Percentiles rank a stretch among this genome's conserved stretches.
Conservation (phyloP, 2,329 filamentous ascomycete species). For the Aspergillus transmontanensis region DNA sequence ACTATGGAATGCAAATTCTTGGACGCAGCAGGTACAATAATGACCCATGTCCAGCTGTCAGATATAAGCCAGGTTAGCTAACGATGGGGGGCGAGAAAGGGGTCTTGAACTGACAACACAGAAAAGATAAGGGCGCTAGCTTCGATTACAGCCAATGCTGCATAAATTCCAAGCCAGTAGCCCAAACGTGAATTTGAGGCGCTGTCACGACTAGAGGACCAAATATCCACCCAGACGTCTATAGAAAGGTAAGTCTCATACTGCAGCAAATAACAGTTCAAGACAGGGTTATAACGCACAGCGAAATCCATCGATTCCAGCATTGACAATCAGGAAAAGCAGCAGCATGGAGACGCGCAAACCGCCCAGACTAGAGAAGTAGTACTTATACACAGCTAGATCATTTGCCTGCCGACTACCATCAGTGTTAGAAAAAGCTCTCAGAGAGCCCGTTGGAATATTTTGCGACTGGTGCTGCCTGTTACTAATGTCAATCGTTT, state of each 20-base stretch:
- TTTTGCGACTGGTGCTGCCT: background rate
- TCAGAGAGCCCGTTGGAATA: background rate
- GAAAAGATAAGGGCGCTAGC: conserved; percentile 1
- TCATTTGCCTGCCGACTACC: conserved; percentile 9
- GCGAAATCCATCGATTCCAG: conserved; percentile 11
- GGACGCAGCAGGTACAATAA: conserved; percentile 21
- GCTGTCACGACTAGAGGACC: conserved; percentile 20
- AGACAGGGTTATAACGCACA: background rate
- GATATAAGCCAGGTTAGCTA: background rate
- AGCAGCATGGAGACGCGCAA: conserved; percentile 17
- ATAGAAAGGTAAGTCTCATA: background rate
- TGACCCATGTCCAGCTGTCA: conserved; percentile 16
- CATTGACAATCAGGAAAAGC: conserved; percentile 15
- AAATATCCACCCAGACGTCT: conserved; percentile 21
- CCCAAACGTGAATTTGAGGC: conserved; percentile 9
- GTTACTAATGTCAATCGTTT: background rate
- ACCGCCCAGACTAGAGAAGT: conserved; percentile 25
- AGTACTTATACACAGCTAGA: conserved; percentile 24
- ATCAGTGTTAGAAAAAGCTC: background rate
- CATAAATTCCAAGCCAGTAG: conserved; percentile 24
- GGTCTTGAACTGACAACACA: background rate
- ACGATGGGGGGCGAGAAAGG: background rate
- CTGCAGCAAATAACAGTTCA: background rate
- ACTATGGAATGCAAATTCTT: conserved; percentile 27
- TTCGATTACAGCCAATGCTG: conserved; percentile 16